A percentile compares a stretch with the other conserved stretches of the same genome.
phyloP scores from a whole-genome alignment of 139 green algal genomes.

The Picochlorum sp. region DNA sequence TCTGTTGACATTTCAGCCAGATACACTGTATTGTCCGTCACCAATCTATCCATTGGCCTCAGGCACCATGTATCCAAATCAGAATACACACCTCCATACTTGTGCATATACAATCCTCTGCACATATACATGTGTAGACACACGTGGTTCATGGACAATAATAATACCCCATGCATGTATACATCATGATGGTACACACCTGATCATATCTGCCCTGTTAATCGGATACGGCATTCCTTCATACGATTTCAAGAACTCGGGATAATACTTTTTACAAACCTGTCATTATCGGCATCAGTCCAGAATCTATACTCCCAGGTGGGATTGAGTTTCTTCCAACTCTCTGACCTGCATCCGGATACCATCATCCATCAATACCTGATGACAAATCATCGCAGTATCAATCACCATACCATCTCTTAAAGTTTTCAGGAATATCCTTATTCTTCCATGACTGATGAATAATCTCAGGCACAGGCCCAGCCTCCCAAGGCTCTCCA shows the following conservation, averaged over 20 bases:
- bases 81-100: constrained; percentile 23
- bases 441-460: constrained; percentile 34
- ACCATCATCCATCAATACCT: too few relatives aligned
- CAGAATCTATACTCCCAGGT: constrained; percentile 30
- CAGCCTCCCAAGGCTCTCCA: neutral
- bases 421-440: constrained; percentile 18
- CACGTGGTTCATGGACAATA: too few relatives aligned
- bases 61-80: constrained; percentile 29
- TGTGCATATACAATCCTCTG: constrained; percentile 22
- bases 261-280: constrained; percentile 21
- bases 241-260: constrained; percentile 25
- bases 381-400: neutral
- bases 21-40: neutral
- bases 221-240: constrained; percentile 19
- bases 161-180: neutral
- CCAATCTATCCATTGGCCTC: constrained; percentile 11
- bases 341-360: constrained; percentile 8
- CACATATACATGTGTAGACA: neutral
- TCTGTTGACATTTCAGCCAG: constrained; percentile 23
- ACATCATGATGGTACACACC: neutral
- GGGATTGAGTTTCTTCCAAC: constrained; percentile 18
- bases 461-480: constrained; percentile 21
- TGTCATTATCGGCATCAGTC: constrained; percentile 27
- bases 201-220: constrained; percentile 5
- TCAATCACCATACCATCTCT: constrained; percentile 12